Evolutionary conservation across 768 basidiomycete genomes (phyloP), one percentile per base, ranked within the genome.

Genomic region (Tubosaeta sp.): DNA sequence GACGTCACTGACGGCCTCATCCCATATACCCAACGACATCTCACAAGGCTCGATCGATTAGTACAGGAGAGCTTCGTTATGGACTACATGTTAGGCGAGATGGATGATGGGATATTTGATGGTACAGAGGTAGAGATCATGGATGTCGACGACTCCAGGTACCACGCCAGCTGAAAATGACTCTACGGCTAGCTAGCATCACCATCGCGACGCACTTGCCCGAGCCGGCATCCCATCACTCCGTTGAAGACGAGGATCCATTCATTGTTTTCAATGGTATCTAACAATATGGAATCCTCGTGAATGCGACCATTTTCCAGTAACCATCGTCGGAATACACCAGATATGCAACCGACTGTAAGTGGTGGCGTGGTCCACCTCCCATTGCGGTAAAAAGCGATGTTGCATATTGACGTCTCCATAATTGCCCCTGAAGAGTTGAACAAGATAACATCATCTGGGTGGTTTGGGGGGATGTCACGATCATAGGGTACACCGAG

Each of bases 51-150:
- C 67, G 91, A 94, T 52, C 81, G 83, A 63, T 71, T 96, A 49
- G 81, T 96, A 29, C 91, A 96, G 72, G 96, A 98, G 62, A 96
- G 92, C 65, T 98, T 93, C 62, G 84, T 96, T 55, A 81, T 99
- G 49, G 96, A 99, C 66, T 94, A 89, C 56, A 75, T 93, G 49
- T 71, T 93, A 27, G 81, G 80, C 14, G 90, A 93, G 73, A 93
- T 93, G 90, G 90, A 91, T 61, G 85, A 80, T 55, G 87, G 86
- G 22, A 76, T 87, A 69, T 80, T 87, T 48, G 77, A 75, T 56
- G 75, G 67, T 22, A 72, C 75, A 29, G 78, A 79, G 19, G 72
- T 73, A 29, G 64, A 57, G 21, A 53, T 54, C 38, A 78, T 79
- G 76, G 75, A 77, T 14, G 70, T 76, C 21, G 62, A 67, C 43